A percentile compares a stretch with the other conserved stretches of the same genome.
Evolutionary conservation across 176 grass and related monocot species (phyloP).

Genomic region (Typha latifolia): DNA sequence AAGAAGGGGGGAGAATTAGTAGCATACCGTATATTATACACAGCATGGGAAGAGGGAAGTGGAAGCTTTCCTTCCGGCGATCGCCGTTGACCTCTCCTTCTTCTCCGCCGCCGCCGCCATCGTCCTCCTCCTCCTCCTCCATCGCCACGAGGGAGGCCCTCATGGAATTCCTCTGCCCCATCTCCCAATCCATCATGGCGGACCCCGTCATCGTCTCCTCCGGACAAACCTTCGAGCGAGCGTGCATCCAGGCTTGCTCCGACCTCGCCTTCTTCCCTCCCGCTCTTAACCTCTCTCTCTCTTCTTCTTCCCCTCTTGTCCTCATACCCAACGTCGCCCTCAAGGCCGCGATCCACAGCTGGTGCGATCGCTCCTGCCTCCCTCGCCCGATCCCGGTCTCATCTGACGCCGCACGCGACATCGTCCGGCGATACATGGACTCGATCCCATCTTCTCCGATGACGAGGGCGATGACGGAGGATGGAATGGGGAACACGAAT

Average conservation of each 20-base stretch:
- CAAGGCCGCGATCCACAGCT: conserved; percentile 69
- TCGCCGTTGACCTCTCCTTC: too few species aligned
- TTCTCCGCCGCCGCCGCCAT: too few species aligned
- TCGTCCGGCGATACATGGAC: conserved; percentile 75
- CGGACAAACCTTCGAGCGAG: conserved; percentile 75
- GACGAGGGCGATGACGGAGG: too few species aligned
- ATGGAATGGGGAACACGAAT: too few species aligned
- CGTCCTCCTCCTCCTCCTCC: too few species aligned
- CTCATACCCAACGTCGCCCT: conserved; percentile 76
- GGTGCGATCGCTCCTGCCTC: conserved; percentile 54
- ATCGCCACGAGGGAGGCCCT: conserved; percentile 37
- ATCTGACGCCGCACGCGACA: conserved; percentile 39
- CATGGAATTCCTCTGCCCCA: conserved; percentile 78
- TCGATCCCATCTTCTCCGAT: conserved; percentile 1
- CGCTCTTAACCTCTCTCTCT: conserved; percentile 18
- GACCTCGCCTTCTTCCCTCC: conserved; percentile 56
- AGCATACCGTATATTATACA: too few species aligned
- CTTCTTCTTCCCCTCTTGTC: conserved; percentile 27
- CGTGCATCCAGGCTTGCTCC: conserved; percentile 80
- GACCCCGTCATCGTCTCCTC: conserved; percentile 61
- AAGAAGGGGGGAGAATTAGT: too few species aligned
- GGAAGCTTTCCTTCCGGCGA: too few species aligned
- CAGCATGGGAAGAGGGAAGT: too few species aligned
- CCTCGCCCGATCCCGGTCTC: conserved; percentile 44
- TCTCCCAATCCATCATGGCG: conserved; percentile 78